Evolutionary conservation across 305 asterid species (phyloP).

Genomic region (Fraxinus platypoda): DNA sequence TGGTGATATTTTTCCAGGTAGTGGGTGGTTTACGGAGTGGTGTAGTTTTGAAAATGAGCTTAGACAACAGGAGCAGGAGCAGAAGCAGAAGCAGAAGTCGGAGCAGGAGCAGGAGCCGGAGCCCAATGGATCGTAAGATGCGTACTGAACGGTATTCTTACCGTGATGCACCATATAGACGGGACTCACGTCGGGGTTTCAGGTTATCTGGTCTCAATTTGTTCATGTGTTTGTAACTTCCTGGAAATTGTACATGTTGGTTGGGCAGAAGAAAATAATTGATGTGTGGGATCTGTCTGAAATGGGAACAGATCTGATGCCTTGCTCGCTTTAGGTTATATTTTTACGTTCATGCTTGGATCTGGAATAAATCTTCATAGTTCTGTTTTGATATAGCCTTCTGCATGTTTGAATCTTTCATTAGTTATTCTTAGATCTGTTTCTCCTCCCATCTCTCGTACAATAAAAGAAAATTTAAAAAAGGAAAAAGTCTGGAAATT

Average conservation of each 20-base stretch:
- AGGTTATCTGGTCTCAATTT: slow-evolving; percentile 21
- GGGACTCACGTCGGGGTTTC: slow-evolving; percentile 31
- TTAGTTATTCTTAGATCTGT: neutral
- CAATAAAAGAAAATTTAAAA: neutral
- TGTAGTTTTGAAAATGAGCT: slow-evolving; percentile 30
- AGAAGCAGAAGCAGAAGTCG: slow-evolving; percentile 33
- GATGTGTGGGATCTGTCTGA: neutral
- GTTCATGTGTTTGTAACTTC: neutral
- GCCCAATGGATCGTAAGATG: slow-evolving; percentile 32
- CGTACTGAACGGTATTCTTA: slow-evolving; percentile 28
- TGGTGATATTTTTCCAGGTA: slow-evolving; percentile 12
- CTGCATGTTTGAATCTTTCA: neutral
- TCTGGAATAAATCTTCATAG: neutral
- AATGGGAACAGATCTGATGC: neutral
- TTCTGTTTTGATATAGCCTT: neutral
- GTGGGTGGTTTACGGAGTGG: slow-evolving; percentile 18
- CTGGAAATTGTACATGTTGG: neutral
- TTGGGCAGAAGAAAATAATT: neutral
- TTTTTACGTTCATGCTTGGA: neutral
- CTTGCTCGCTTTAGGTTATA: neutral
- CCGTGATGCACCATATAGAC: slow-evolving; percentile 18
- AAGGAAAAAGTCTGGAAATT: neutral
- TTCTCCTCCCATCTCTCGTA: neutral
- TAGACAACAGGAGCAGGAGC: slow-evolving; percentile 23
- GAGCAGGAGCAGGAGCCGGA: slow-evolving; percentile 30